Percentiles rank a stretch among this genome's conserved stretches.
Conservation (phyloP, 805 yeast genomes). For the Ogataea parapolymorpha region DNA sequence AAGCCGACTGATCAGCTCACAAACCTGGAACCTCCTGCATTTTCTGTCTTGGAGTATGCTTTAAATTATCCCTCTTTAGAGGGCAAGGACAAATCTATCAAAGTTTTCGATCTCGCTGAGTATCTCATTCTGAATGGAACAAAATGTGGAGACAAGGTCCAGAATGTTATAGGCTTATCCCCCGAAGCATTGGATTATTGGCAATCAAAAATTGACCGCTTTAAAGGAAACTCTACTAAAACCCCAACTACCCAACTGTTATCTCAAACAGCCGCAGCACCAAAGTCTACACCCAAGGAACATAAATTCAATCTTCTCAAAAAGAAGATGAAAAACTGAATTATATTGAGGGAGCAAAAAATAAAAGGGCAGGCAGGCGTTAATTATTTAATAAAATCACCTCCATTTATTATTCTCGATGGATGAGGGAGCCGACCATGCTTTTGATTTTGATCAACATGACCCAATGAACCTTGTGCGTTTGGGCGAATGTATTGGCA, state of each 20-base stretch:
- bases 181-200: constrained; percentile 53
- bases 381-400: constrained; percentile 1
- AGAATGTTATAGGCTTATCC: constrained; percentile 37
- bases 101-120: constrained; percentile 51
- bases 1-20: constrained; percentile 5
- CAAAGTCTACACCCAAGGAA: not conserved
- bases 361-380: constrained; percentile 5
- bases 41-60: constrained; percentile 48
- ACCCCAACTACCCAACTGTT: not conserved
- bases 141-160: constrained; percentile 37
- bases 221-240: constrained; percentile 18
- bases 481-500: constrained; percentile 62
- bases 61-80: constrained; percentile 35
- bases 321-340: constrained; percentile 17
- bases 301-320: constrained; percentile 27
- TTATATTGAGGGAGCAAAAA: not conserved
- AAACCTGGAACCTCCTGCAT: constrained; percentile 19
- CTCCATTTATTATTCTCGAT: constrained; percentile 1
- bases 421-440: not conserved
- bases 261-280: not conserved
- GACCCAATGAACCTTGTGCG: constrained; percentile 25
- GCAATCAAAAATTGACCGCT: constrained; percentile 40
- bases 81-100: constrained; percentile 9
- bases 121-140: constrained; percentile 56
- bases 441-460: constrained; percentile 1